Conservation (phyloP, 306 rosid species). For the Corylus heterophylla region DNA sequence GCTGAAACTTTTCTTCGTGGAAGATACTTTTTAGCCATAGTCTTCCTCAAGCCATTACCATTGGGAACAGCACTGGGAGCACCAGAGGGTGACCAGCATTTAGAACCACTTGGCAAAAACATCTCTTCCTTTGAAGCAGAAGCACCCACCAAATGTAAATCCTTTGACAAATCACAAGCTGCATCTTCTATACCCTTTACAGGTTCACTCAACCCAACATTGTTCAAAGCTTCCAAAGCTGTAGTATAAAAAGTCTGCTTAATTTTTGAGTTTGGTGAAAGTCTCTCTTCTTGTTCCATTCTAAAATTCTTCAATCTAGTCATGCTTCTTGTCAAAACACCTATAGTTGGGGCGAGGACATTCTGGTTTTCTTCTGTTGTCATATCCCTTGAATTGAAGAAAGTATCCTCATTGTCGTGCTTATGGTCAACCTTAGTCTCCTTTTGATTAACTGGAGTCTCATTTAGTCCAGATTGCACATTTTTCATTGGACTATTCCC, state of each 20-base stretch:
- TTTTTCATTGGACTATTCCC: not conserved
- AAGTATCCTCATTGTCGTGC: not conserved
- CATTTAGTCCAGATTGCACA: conserved; percentile 6
- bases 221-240: no score
- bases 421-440: not conserved
- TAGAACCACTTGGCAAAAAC: conserved; percentile 24
- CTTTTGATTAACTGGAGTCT: conserved; percentile 5
- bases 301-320: conserved; percentile 12
- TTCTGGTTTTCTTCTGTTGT: not conserved
- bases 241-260: no score
- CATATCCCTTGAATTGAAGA: not conserved
- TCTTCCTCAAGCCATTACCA: conserved; percentile 37
- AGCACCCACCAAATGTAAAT: conserved; percentile 24
- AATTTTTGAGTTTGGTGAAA: not conserved
- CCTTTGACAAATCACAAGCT: conserved; percentile 27
- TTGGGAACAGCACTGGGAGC: conserved; percentile 30
- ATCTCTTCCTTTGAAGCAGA: conserved; percentile 32
- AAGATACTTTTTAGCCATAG: conserved; percentile 44
- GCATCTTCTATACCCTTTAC: conserved; percentile 31
- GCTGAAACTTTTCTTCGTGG: conserved; percentile 75
- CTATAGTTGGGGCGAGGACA: not conserved
- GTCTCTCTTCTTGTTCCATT: not conserved
- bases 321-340: conserved; percentile 40
- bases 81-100: conserved; percentile 27
- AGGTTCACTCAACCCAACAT: not conserved